Base-by-base conservation (phyloP, 768 basidiomycete genomes). In the Boletus tylopilopsis region DNA sequence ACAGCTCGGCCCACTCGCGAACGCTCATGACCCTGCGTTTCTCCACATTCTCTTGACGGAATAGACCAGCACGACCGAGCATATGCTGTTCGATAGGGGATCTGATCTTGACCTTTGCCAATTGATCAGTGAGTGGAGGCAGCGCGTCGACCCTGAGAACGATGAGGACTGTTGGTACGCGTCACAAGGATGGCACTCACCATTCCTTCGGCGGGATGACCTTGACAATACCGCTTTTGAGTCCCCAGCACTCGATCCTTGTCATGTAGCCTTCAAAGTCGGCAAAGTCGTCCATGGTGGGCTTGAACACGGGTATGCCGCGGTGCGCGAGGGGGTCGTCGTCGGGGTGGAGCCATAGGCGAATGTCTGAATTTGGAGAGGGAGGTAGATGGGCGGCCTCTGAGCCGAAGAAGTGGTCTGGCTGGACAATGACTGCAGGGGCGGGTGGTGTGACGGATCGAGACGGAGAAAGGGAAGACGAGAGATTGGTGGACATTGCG, bases 251-350 rank as follows among this genome's bases (percentile, higher is more conserved):
- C 64, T 94, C 92, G 38, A 98, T 78, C 52, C 71, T 81, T 55
- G 80, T 84, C 79, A 96, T 86, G 66, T 91, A 98, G 11, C 64
- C 84, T 62, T 99, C 95, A 67, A 97, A 98, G 69, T 94, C 90
- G 53, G 75, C 66, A 59, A 96, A 96, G 60, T 98, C 92, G 43
- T 86, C 85, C 82, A 94, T 87, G 2, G 87, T 82, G 9, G 96
- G 96, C 64, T 83, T 87, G 78, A 99, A 99, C 11, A 99, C 93
- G 6, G 95, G 96, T 39, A 98, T 95, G 32, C 95, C 96, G 42
- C 89, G 86, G 59, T 84, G 80, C 0, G 90, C 89, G 24, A 83
- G 63, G 22, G 82, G 87, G 73, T 92, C 90, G 60, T 90, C 87
- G 24, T 76, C 75, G n/a, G 90, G 90, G 56, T 82, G 79, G 29